Evolutionary conservation across 257 asterid genomes (phyloP).

Genomic region (Coffea eugenioides): DNA sequence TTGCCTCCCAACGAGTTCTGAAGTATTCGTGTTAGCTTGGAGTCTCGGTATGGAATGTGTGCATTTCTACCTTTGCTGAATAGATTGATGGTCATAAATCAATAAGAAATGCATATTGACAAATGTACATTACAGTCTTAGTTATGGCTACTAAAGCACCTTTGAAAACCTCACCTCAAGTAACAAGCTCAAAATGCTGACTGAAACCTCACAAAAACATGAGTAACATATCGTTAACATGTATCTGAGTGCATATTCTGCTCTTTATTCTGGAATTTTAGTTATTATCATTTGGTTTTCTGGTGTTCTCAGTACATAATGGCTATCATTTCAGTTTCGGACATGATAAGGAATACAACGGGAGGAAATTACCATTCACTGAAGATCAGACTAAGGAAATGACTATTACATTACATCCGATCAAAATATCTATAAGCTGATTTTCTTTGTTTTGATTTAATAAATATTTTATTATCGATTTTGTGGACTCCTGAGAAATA

Average conservation of each 20-base stretch:
- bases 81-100: not conserved
- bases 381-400: not conserved
- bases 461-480: not conserved
- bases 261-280: not conserved
- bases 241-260: not conserved
- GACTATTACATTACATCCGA: not conserved
- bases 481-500: not conserved
- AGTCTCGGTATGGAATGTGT: constrained; percentile 90
- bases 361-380: not conserved
- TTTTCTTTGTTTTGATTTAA: not conserved
- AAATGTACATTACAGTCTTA: not conserved
- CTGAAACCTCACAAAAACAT: not conserved
- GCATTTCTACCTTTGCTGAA: constrained; percentile 85
- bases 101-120: not conserved
- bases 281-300: not conserved
- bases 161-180: not conserved
- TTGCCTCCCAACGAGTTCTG: constrained; percentile 91
- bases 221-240: not conserved
- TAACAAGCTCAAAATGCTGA: not conserved
- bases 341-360: not conserved
- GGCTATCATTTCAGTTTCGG: not conserved
- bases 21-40: constrained; percentile 86
- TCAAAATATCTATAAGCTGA: not conserved
- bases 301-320: not conserved
- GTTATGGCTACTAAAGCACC: not conserved